A percentile compares a stretch with the other conserved stretches of the same genome.
Conservation (phyloP, 2,329 filamentous ascomycete species). For the Kalmusia sp. region DNA sequence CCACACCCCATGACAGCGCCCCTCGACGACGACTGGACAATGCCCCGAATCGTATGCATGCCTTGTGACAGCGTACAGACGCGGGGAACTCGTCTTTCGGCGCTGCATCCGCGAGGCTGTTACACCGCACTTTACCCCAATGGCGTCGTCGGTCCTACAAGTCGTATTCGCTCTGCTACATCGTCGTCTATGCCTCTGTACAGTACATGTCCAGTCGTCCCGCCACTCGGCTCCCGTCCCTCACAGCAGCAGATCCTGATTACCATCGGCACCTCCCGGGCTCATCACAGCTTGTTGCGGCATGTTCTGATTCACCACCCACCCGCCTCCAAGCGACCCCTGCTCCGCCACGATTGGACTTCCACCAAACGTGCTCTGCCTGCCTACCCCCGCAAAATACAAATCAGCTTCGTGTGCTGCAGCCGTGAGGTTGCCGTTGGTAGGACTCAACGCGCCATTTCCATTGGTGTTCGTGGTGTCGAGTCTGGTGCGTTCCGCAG, state of each 20-base stretch:
- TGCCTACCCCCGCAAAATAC: conserved; percentile 74
- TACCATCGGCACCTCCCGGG: conserved; percentile 36
- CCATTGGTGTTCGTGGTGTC: conserved; percentile 35
- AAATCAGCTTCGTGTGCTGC: conserved; percentile 86
- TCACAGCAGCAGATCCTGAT: conserved; percentile 21
- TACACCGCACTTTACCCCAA: not conserved
- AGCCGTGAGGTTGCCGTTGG: conserved; percentile 63
- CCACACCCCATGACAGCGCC: conserved; percentile 9
- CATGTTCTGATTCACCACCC: conserved; percentile 46
- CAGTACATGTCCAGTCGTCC: not conserved
- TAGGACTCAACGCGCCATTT: conserved; percentile 27
- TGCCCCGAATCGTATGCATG: not conserved
- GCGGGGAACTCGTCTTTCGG: conserved; percentile 6
- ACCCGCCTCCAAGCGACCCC: conserved; percentile 36
- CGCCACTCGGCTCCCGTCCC: conserved; percentile 5
- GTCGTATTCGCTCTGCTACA: not conserved
- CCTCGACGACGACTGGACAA: conserved; percentile 10
- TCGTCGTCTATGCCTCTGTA: not conserved
- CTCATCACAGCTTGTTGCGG: conserved; percentile 39
- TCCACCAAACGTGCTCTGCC: conserved; percentile 45
- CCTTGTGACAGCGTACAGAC: conserved; percentile 8
- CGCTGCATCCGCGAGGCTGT: conserved; percentile 4
- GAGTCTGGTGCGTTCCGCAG: conserved; percentile 35
- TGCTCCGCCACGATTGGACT: conserved; percentile 40
- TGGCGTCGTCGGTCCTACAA: not conserved